phyloP scores from a whole-genome alignment of 2,329 filamentous ascomycete genomes.

The Nemania sp. region DNA sequence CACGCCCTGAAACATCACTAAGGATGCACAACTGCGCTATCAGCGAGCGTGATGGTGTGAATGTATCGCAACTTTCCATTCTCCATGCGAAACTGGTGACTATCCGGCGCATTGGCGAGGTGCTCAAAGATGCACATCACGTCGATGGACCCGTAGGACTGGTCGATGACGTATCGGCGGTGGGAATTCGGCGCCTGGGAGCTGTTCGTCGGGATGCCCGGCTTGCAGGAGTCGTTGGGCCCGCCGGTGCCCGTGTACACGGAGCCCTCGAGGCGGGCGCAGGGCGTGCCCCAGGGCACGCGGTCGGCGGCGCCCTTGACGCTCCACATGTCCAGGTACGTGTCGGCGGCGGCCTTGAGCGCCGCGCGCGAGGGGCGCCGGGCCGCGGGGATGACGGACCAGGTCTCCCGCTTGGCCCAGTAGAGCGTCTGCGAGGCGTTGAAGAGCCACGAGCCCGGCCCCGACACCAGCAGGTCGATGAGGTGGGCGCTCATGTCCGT shows the following conservation, averaged over 20 bases:
- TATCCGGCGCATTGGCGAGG: constrained; percentile 37
- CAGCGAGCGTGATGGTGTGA: constrained; percentile 39
- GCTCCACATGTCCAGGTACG: constrained; percentile 45
- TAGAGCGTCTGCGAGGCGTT: constrained; percentile 43
- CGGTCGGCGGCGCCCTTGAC: constrained; percentile 37
- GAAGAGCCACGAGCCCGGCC: constrained; percentile 44
- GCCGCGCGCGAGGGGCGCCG: constrained; percentile 36
- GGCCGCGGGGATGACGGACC: constrained; percentile 38
- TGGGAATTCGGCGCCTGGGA: constrained; percentile 37
- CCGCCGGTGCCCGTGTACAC: constrained; percentile 36
- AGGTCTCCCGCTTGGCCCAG: constrained; percentile 40
- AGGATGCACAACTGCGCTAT: constrained; percentile 22
- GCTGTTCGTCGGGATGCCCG: constrained; percentile 37
- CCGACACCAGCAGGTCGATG: constrained; percentile 43
- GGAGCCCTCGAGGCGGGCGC: constrained; percentile 40
- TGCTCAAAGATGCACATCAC: constrained; percentile 41
- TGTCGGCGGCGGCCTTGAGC: constrained; percentile 42
- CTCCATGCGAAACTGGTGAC: constrained; percentile 40
- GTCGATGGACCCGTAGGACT: constrained; percentile 37
- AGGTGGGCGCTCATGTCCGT: constrained; percentile 34
- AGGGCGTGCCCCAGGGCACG: constrained; percentile 45
- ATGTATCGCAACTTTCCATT: constrained; percentile 38
- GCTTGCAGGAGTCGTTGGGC: constrained; percentile 37
- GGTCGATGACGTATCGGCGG: constrained; percentile 41
- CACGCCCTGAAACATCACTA: neutral